These are phyloP conservation scores for Dendrocalamus latiflorus DNA, from an alignment of 202 grass and related monocot species.

Conservation along the genomic window DNA sequence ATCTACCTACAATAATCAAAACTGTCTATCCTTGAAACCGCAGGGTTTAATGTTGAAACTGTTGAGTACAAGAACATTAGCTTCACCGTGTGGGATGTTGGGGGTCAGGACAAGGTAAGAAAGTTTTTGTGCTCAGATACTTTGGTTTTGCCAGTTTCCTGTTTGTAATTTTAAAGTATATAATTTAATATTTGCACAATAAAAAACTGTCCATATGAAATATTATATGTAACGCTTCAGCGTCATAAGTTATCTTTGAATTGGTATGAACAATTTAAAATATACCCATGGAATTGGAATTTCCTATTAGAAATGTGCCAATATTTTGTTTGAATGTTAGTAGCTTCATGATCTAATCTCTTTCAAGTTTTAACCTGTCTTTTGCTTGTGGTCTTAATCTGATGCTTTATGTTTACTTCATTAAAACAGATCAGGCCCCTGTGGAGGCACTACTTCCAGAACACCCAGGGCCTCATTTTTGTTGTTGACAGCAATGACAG, in stretches of 20 bases:
- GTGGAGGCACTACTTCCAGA: constrained; percentile 99
- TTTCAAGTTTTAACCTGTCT: background rate
- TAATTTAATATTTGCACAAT: background rate
- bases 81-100: constrained; percentile 85
- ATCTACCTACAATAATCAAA: background rate
- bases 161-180: background rate
- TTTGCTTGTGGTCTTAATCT: background rate
- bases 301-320: background rate
- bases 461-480: constrained; percentile 98
- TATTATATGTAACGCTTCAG: too few species aligned
- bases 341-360: background rate
- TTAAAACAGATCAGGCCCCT: constrained; percentile 77
- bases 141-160: background rate
- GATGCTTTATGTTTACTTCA: background rate
- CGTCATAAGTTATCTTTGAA: too few species aligned
- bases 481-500: constrained; percentile 93
- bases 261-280: background rate
- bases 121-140: background rate
- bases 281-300: background rate
- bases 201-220: background rate
- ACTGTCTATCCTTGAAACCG: background rate
- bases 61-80: constrained; percentile 92
- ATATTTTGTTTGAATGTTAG: background rate
- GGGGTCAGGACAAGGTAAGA: too few species aligned
- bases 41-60: constrained; percentile 82